A percentile compares a stretch with the other conserved stretches of the same genome.
These are phyloP conservation scores for Limonium bicolor DNA, from an alignment of 148 eudicot species.

Conservation along the genomic window DNA sequence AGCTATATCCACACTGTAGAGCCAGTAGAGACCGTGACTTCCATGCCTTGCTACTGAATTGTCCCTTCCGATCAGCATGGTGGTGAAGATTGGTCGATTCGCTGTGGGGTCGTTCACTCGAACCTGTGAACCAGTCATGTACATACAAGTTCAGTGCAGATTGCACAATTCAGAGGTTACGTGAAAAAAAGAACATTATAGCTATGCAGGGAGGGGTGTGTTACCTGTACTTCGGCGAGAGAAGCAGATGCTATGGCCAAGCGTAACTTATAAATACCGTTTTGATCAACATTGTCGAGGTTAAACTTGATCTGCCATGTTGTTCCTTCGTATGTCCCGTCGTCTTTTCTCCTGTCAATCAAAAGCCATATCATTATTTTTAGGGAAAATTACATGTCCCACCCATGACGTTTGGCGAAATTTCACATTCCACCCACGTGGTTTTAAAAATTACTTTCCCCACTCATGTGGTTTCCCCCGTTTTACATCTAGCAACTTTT, in stretches of 20 bases:
- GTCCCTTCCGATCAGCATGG: slow-evolving; percentile 51
- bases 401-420: no score
- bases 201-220: not conserved
- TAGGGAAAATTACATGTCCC: no score
- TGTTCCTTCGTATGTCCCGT: slow-evolving; percentile 37
- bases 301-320: slow-evolving; percentile 85
- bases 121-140: slow-evolving; percentile 20
- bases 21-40: slow-evolving; percentile 67
- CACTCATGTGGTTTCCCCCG: no score
- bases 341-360: slow-evolving; percentile 35
- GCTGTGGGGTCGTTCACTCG: slow-evolving; percentile 38
- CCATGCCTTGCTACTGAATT: slow-evolving; percentile 87
- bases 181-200: not conserved
- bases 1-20: slow-evolving; percentile 33
- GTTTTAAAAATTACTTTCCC: no score
- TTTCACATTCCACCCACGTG: no score
- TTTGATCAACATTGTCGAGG: slow-evolving; percentile 17
- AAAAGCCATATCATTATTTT: no score
- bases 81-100: slow-evolving; percentile 42
- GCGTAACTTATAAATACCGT: slow-evolving; percentile 41
- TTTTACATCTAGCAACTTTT: no score
- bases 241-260: slow-evolving; percentile 74
- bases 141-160: not conserved
- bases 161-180: not conserved
- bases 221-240: slow-evolving; percentile 46